Evolutionary conservation across 805 yeast species (phyloP).

Genomic region (Cyberlindnera mississippiensis): DNA sequence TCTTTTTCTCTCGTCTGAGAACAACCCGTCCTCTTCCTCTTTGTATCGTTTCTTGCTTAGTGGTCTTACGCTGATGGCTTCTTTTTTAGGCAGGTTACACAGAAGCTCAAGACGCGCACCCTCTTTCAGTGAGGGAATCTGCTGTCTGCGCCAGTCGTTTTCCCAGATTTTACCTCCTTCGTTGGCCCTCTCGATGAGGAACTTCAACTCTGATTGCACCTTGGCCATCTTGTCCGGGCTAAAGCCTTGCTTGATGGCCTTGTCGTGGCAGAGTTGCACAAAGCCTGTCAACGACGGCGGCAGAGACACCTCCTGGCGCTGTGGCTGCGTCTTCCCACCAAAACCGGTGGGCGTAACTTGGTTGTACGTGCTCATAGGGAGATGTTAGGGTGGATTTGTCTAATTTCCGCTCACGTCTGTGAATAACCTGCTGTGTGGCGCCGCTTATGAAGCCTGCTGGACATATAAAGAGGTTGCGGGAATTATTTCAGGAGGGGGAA

Average conservation of each 20-base stretch:
- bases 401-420: no score
- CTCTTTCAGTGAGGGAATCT: slow-evolving; percentile 21
- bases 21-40: slow-evolving; percentile 19
- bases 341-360: slow-evolving; percentile 15
- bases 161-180: slow-evolving; percentile 22
- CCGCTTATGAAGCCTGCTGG: no score
- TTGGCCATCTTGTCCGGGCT: slow-evolving; percentile 11
- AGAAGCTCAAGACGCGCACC: slow-evolving; percentile 14
- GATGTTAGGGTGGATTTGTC: not conserved
- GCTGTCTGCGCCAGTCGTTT: slow-evolving; percentile 29
- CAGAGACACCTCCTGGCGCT: slow-evolving; percentile 10
- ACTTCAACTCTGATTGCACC: slow-evolving; percentile 25
- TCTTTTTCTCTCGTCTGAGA: slow-evolving; percentile 28
- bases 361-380: slow-evolving; percentile 14
- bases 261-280: slow-evolving; percentile 22
- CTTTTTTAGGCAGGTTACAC: slow-evolving; percentile 13
- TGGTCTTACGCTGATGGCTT: slow-evolving; percentile 1
- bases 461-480: no score
- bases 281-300: slow-evolving; percentile 22
- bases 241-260: slow-evolving; percentile 16
- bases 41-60: not conserved
- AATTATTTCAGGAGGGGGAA: no score
- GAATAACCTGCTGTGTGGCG: no score
- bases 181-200: slow-evolving; percentile 26
- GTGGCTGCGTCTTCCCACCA: slow-evolving; percentile 7